Base-by-base conservation (phyloP, 257 asterid genomes). In the Solanum clarkiae region DNA sequence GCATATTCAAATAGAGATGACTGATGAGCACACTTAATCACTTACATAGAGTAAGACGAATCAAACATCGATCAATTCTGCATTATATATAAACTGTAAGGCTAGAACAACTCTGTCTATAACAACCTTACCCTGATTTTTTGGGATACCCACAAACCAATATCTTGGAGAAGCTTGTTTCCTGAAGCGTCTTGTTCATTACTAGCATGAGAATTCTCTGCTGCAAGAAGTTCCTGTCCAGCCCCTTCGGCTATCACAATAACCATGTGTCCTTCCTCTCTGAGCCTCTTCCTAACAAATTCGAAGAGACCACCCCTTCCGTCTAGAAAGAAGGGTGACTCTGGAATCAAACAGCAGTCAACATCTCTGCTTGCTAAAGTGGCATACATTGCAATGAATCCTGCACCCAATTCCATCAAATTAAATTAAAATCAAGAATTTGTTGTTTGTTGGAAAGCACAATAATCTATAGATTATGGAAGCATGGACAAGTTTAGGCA, bases 351-450 rank as follows among this genome's bases (percentile, higher is more conserved):
- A 91, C 98, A 95, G 88, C 98, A 95, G 88, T 95, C 97, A 57
- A 95, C 99, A 88, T 95, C 99, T 90, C 99, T 95, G 88, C 97
- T 94, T 29, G 98, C 99, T 84, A 95, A 93, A 87, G 99, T 95
- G 86, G 99, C 98, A 90, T 94, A 88, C 97, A 94, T 94, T 87
- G 99, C 98, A 60, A 95, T 95, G 86, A 95, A 95, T 80, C 99
- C 98, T 94, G 91, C 91, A 90, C 24, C 81, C 53, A 69, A 69
- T 51, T 36, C 59, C 62, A 68, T 40, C 45, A 84, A 57, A 62
- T 16, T 26, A 26, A 53, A 49, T 54, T 26, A 16, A 77, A 51
- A 53, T 77, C 82, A 51, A 53, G 22, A 29, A 15, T 77, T 4
- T 53, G 26, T 79, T 26, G 17, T 79, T 53, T 16, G 49, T 79